phyloP scores from a whole-genome alignment of 306 rosid genomes.

The Vigna hirtella region DNA sequence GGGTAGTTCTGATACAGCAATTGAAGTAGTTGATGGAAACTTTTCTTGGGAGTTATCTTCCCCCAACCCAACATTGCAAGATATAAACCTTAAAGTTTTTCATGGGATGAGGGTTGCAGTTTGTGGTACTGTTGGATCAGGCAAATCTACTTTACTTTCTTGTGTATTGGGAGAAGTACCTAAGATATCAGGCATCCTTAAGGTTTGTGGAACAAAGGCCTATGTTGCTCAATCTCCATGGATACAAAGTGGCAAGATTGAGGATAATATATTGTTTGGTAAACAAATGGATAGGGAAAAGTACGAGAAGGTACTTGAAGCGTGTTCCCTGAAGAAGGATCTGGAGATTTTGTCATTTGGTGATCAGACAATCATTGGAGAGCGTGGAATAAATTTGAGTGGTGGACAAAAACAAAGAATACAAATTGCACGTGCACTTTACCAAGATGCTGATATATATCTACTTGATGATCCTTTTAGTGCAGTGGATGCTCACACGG shows the following conservation, averaged over 20 bases:
- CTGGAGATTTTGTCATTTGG: conserved; percentile 77
- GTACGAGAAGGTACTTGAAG: conserved; percentile 83
- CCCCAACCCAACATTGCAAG: conserved; percentile 41
- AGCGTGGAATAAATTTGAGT: conserved; percentile 94
- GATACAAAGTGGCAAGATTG: conserved; percentile 92
- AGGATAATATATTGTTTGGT: conserved; percentile 82
- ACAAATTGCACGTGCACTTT: conserved; percentile 87
- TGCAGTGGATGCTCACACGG: conserved; percentile 95
- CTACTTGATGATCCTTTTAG: conserved; percentile 94
- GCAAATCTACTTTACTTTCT: conserved; percentile 85
- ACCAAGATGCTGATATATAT: conserved; percentile 90
- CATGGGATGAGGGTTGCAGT: conserved; percentile 60
- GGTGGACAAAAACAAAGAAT: conserved; percentile 95
- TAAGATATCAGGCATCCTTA: conserved; percentile 68
- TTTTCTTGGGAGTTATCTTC: conserved; percentile 64
- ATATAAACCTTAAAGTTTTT: conserved; percentile 46
- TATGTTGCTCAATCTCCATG: conserved; percentile 93
- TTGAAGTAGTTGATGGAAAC: conserved; percentile 52
- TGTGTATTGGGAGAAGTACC: conserved; percentile 87
- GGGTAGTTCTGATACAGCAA: conserved; percentile 51
- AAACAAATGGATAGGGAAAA: conserved; percentile 72
- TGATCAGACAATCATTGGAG: conserved; percentile 90
- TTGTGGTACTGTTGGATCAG: conserved; percentile 70
- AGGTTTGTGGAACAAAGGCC: conserved; percentile 87
- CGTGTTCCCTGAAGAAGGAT: conserved; percentile 84